Base-by-base conservation (phyloP, 257 asterid genomes). In the Scutellaria baicalensis region DNA sequence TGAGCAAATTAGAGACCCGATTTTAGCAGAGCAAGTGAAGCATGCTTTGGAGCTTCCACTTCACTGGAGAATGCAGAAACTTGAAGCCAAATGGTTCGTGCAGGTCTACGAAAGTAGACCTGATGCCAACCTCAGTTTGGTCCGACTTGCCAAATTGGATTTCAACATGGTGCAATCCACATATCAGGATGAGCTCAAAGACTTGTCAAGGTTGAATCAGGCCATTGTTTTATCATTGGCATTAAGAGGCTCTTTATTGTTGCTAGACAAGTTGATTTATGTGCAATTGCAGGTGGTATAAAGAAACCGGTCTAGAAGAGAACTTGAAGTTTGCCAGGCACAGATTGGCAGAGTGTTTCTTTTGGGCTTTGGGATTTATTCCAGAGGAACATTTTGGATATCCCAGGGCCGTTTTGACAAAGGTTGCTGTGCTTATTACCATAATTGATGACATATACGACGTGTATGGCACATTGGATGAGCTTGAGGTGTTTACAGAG, bases 1-100 rank as follows among this genome's bases (percentile, higher is more conserved):
- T 1, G 55, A 73, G 16, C 39, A 48, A 10, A 59, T 64, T 12
- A 49, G 9, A 6, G 81, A 73, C 48, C 43, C n/a, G 8, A 35
- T 2, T 59, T 39, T 82, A 27, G 73, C 50, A 0, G 77, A 73
- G 54, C 49, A 68, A 63, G 77, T 82, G 18, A 78, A 36, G 74
- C 85, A 77, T 74, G 78, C 86, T 45, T 62, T 86, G 80, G 85
- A 79, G 76, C 64, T 84, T 60, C 92, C 90, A 33, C 31, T 74
- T 0, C 89, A 86, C 79, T 82, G 89, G 85, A 84, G 83, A 69
- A 54, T 84, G 74, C 80, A 68, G 12, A 82, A 69, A 36, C 71
- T 86, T 1, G 85, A 84, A 63, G 84, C 86, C 57, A 76, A 40
- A 70, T 74, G 93, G 86, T 84, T 80, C 81, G 67, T 84, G 12